phyloP scores from a whole-genome alignment of 208 protist species.

The Leishmania arabica region DNA sequence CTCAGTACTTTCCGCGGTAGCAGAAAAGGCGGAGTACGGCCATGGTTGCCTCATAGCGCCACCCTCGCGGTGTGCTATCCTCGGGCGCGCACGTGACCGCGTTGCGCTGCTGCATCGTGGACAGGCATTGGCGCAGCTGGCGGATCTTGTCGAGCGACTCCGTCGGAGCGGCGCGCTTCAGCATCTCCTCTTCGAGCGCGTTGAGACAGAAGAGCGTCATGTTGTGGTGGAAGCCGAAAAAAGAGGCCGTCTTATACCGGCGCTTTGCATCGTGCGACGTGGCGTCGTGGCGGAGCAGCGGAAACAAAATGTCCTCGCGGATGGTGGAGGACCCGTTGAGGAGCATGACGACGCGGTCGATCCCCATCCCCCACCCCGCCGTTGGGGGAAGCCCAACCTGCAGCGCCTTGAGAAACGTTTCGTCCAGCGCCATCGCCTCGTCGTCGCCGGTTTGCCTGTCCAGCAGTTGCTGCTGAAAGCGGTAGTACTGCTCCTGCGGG shows the following conservation, averaged over 20 bases:
- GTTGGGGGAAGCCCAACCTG: constrained; percentile 95
- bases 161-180: constrained; percentile 43
- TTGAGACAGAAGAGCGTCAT: constrained; percentile 87
- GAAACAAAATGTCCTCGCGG: constrained; percentile 90
- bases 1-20: constrained; percentile 35
- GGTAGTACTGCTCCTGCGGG: constrained; percentile 93
- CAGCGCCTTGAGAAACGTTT: constrained; percentile 94
- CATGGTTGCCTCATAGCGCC: constrained; percentile 66
- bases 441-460: constrained; percentile 91
- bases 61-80: constrained; percentile 33
- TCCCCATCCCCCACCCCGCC: constrained; percentile 96
- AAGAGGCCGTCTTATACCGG: constrained; percentile 68
- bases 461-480: constrained; percentile 93
- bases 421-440: constrained; percentile 93
- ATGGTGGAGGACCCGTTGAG: constrained; percentile 87
- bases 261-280: constrained; percentile 78
- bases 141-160: constrained; percentile 59
- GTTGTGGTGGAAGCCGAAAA: constrained; percentile 84
- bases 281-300: constrained; percentile 76
- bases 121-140: constrained; percentile 63
- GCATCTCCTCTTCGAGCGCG: constrained; percentile 81
- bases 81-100: constrained; percentile 6
- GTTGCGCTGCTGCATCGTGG: constrained; percentile 33
- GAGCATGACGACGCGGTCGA: constrained; percentile 95
- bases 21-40: constrained; percentile 72